Evolutionary conservation across 2,329 filamentous ascomycete species (phyloP), one percentile per base, ranked within the genome.

Genomic region (Colletotrichum aenigma): DNA sequence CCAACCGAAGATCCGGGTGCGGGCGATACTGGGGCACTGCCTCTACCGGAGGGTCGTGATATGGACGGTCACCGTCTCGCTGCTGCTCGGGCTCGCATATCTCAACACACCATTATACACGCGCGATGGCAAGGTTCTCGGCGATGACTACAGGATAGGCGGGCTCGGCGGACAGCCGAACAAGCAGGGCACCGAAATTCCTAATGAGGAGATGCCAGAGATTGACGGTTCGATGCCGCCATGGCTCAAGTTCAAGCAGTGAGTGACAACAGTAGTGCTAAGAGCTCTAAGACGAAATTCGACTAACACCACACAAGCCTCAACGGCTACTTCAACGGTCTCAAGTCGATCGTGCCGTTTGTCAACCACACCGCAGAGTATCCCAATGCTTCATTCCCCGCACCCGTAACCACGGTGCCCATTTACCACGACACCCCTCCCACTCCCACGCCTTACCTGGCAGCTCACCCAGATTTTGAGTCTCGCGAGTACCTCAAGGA

Each of bases 261-360:
- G 80, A 84, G 87, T 84, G 21, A 24, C 55, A 5, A 18, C 6
- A 8, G 3, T 0, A 30, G 16, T 8, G 9, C 7, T 8, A 12
- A 34, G 28, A 26, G 28, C 6, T 3, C 0, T 1, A 13, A 48
- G 28, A 13, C 16, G 10, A 15, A 26, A 56, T 61, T 74, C 80
- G 75, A 82, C 71, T 38, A 52, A 73, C 72, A 24, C 24, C 1
- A 38, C 36, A 8, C 6, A 77, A 97, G 96, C 79, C 92, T 98
- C 70, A 92, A 93, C 78, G 91, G 94, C 60, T 98, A 96, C 82
- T 95, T 95, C 83, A 92, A 94, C 55, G 96, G 96, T 7, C 88
- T 98, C 71, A 91, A 93, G 79, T 91, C 91, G 0, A 83, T 98
- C 73, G 92, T 96, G 3, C 86, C 90, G 30, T 87, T 91, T 64